phyloP scores from a whole-genome alignment of 2,329 filamentous ascomycete genomes.

The Xylaria sp. region DNA sequence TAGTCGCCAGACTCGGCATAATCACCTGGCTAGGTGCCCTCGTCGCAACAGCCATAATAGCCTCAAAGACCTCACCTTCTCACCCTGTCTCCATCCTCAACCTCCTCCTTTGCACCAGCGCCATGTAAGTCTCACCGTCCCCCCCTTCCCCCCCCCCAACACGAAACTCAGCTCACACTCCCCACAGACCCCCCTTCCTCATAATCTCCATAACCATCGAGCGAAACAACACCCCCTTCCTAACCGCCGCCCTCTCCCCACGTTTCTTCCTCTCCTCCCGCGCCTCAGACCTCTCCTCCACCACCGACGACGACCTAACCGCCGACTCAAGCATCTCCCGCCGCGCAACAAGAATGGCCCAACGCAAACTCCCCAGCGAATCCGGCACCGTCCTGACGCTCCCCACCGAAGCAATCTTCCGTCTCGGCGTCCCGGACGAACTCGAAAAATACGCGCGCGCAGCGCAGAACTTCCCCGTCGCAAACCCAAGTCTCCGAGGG shows the following conservation, averaged over 20 bases:
- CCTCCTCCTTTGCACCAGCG: slow-evolving; percentile 29
- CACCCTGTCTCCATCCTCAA: slow-evolving; percentile 29
- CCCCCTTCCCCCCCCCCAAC: too few species aligned
- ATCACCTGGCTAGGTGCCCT: slow-evolving; percentile 30
- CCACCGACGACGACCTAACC: slow-evolving; percentile 21
- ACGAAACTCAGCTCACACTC: too few species aligned
- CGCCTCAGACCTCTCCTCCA: slow-evolving; percentile 19
- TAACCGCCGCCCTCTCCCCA: slow-evolving; percentile 26
- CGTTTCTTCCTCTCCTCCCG: slow-evolving; percentile 25
- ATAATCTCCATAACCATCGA: slow-evolving; percentile 31
- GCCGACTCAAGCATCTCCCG: slow-evolving; percentile 27
- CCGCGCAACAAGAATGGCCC: slow-evolving; percentile 19
- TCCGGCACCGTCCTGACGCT: slow-evolving; percentile 23
- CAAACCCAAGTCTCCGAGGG: neutral
- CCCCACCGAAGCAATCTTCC: slow-evolving; percentile 25
- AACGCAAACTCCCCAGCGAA: slow-evolving; percentile 22
- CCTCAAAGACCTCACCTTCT: slow-evolving; percentile 20
- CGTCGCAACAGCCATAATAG: slow-evolving; percentile 29
- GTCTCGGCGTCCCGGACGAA: neutral
- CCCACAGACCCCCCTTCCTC: slow-evolving; percentile 28
- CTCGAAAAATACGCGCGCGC: slow-evolving; percentile 4
- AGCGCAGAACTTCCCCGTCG: slow-evolving; percentile 1
- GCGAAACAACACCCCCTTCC: slow-evolving; percentile 28
- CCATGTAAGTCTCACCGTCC: slow-evolving; percentile 28
- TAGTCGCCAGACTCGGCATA: slow-evolving; percentile 30